Percentiles rank a stretch among this genome's conserved stretches.
Evolutionary conservation across 139 green algal genomes (phyloP).

Genomic region (Tetradesmus obliquus): DNA sequence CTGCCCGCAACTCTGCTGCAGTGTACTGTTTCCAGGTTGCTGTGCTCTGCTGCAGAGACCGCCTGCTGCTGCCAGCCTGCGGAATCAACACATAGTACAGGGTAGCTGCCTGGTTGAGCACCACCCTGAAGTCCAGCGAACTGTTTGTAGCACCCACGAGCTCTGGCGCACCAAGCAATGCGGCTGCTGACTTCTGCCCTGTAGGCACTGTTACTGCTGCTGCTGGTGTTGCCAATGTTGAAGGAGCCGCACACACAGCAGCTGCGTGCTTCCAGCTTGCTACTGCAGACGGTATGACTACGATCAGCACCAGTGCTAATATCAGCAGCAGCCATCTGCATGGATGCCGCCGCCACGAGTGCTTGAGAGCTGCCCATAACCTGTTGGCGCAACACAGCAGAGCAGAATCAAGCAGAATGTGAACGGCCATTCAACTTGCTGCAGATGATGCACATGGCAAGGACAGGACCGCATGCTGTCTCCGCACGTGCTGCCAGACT

Average conservation of each 20-base stretch:
- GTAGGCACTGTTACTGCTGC: not conserved
- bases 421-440: not conserved
- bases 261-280: not conserved
- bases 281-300: not conserved
- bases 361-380: constrained; percentile 27
- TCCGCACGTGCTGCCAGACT: no score
- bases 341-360: not conserved
- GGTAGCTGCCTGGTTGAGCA: not conserved
- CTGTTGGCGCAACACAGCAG: not conserved
- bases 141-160: constrained; percentile 5
- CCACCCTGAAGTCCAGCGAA: constrained; percentile 15
- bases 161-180: not conserved
- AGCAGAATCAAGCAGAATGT: not conserved
- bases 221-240: not conserved
- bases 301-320: constrained; percentile 4
- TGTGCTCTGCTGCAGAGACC: constrained; percentile 30
- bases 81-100: constrained; percentile 37
- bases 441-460: no score
- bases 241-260: not conserved
- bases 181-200: not conserved
- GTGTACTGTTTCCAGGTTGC: constrained; percentile 31
- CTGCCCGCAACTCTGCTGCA: not conserved
- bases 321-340: constrained; percentile 13
- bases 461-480: no score
- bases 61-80: not conserved